phyloP scores from a whole-genome alignment of 1,284 basidiomycete species.

The Trametes sp. region DNA sequence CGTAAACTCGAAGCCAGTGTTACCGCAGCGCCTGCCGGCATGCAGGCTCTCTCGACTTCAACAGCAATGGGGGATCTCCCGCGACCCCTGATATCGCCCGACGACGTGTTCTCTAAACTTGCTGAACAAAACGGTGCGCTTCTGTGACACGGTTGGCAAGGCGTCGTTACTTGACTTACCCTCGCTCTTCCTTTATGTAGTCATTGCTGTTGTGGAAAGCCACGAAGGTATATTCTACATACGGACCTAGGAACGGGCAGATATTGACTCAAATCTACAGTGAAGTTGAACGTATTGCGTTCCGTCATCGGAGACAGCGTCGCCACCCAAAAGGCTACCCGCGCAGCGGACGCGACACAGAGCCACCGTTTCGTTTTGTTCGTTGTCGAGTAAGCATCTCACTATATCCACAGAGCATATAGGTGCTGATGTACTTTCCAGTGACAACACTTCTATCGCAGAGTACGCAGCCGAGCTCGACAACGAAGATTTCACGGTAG shows the following conservation, averaged over 20 bases:
- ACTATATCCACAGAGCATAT: neutral
- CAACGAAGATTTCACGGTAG: constrained; percentile 27
- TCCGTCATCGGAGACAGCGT: constrained; percentile 18
- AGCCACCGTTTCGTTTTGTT: constrained; percentile 28
- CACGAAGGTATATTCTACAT: constrained; percentile 11
- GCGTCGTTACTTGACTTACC: neutral
- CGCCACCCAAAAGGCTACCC: constrained; percentile 16
- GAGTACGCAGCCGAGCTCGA: constrained; percentile 25
- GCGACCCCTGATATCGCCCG: neutral
- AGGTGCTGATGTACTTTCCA: neutral
- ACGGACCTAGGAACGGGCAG: neutral
- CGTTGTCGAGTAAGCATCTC: constrained; percentile 28
- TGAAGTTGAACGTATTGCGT: constrained; percentile 21
- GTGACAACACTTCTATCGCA: constrained; percentile 27
- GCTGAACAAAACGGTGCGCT: constrained; percentile 1
- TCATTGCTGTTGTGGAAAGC: constrained; percentile 22
- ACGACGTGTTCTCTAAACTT: neutral
- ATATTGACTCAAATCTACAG: constrained; percentile 8
- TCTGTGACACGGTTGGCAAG: neutral
- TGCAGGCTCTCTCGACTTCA: neutral
- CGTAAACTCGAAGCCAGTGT: neutral
- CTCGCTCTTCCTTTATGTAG: constrained; percentile 6
- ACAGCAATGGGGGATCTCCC: neutral
- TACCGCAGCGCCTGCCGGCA: neutral
- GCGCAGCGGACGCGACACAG: constrained; percentile 7